Percentiles rank a stretch among this genome's conserved stretches.
These are phyloP conservation scores for Vanrija sp. DNA, from an alignment of 1,284 basidiomycete species.

Conservation along the genomic window DNA sequence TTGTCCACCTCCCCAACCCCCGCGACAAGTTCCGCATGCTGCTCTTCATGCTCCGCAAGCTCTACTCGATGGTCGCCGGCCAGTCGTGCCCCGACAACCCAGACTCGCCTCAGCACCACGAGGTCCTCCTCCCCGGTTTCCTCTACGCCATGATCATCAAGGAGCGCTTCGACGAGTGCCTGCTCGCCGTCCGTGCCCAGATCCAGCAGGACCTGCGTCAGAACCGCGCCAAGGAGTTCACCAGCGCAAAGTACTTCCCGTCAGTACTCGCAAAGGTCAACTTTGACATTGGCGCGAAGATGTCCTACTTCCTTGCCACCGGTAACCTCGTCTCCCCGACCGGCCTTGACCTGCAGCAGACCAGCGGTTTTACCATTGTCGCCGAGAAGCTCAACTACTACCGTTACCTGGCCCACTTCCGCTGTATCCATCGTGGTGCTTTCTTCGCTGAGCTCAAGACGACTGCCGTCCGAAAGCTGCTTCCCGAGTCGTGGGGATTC, in stretches of 20 bases:
- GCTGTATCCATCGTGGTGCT: slow-evolving; percentile 97
- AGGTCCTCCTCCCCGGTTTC: slow-evolving; percentile 89
- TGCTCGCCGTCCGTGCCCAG: slow-evolving; percentile 69
- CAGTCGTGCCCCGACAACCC: slow-evolving; percentile 93
- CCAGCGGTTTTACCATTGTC: slow-evolving; percentile 95
- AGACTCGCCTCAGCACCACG: slow-evolving; percentile 98
- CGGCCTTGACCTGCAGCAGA: slow-evolving; percentile 95
- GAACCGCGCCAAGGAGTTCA: slow-evolving; percentile 73
- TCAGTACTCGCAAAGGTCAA: slow-evolving; percentile 75
- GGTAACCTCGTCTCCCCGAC: slow-evolving; percentile 93
- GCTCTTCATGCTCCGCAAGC: slow-evolving; percentile 98
- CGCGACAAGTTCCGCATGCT: slow-evolving; percentile 95
- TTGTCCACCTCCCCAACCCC: slow-evolving; percentile 86
- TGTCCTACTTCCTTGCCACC: slow-evolving; percentile 94
- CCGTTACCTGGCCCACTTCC: slow-evolving; percentile 97
- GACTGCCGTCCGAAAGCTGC: slow-evolving; percentile 91
- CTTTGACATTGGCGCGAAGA: slow-evolving; percentile 85
- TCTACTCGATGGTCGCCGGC: slow-evolving; percentile 87
- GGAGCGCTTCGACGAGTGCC: slow-evolving; percentile 88
- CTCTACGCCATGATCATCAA: slow-evolving; percentile 98
- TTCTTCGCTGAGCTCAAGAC: slow-evolving; percentile 99
- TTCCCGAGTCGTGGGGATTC: slow-evolving; percentile 99
- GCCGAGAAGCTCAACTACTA: slow-evolving; percentile 99
- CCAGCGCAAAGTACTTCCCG: slow-evolving; percentile 79
- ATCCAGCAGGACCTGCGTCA: slow-evolving; percentile 72